Conservation (phyloP, 2,329 filamentous ascomycete genomes). For the Boeremia lycopersici region DNA sequence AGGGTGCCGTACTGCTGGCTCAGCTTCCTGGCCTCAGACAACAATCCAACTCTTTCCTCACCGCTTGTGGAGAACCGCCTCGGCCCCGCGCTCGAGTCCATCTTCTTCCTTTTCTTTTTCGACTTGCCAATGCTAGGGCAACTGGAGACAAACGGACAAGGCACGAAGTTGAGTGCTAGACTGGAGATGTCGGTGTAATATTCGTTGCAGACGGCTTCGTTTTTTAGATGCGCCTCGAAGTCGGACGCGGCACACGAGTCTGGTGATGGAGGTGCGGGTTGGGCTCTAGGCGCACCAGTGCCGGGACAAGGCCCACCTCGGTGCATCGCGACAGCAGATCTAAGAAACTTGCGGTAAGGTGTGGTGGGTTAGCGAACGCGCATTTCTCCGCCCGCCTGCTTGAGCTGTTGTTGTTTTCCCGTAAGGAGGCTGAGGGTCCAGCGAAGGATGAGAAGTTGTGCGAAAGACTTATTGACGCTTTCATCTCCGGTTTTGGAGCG, state of each 20-base stretch:
- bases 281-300: slow-evolving; percentile 3
- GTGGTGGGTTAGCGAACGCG: slow-evolving; percentile 12
- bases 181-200: slow-evolving; percentile 29
- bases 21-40: slow-evolving; percentile 27
- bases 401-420: slow-evolving; percentile 11
- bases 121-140: slow-evolving; percentile 22
- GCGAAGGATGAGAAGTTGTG: slow-evolving; percentile 3
- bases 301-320: slow-evolving; percentile 1
- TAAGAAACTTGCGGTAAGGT: slow-evolving; percentile 8
- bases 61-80: slow-evolving; percentile 40
- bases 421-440: slow-evolving; percentile 9
- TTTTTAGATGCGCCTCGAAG: slow-evolving; percentile 9
- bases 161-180: slow-evolving; percentile 29
- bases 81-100: slow-evolving; percentile 40
- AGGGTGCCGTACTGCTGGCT: slow-evolving; percentile 36
- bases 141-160: slow-evolving; percentile 24
- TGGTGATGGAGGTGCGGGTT: slow-evolving; percentile 10
- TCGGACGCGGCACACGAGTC: slow-evolving; percentile 11
- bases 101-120: slow-evolving; percentile 26
- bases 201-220: slow-evolving; percentile 13
- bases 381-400: slow-evolving; percentile 8
- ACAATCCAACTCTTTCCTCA: slow-evolving; percentile 33
- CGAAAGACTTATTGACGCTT: not conserved
- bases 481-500: slow-evolving; percentile 16
- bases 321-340: slow-evolving; percentile 10